phyloP scores from a whole-genome alignment of 768 basidiomycete species.

The Zangia roseola region DNA sequence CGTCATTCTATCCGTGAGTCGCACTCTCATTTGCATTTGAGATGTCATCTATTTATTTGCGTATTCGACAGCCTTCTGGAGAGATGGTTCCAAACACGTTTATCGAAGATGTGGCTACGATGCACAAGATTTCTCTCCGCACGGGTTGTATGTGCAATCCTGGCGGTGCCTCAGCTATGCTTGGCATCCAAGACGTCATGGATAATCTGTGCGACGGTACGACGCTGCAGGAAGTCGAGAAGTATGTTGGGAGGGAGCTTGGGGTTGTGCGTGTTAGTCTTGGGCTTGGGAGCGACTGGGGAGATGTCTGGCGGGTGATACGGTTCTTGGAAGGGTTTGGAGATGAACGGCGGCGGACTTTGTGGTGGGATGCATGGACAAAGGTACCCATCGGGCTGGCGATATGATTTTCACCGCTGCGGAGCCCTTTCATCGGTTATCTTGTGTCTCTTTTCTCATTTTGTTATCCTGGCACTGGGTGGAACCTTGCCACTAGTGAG shows the following conservation, averaged over 20 bases:
- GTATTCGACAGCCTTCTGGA: constrained; percentile 51
- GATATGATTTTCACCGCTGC: constrained; percentile 16
- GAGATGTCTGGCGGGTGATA: constrained; percentile 64
- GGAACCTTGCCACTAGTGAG: too few species aligned
- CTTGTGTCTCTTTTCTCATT: background rate
- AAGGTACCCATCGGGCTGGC: constrained; percentile 35
- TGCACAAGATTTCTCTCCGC: constrained; percentile 66
- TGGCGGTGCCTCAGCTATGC: constrained; percentile 71
- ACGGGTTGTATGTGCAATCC: constrained; percentile 91
- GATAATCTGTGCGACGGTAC: constrained; percentile 54
- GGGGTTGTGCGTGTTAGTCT: constrained; percentile 78
- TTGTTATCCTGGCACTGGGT: background rate
- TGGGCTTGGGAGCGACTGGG: constrained; percentile 76
- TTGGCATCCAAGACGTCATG: constrained; percentile 69
- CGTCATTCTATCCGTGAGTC: constrained; percentile 61
- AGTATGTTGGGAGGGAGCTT: constrained; percentile 59
- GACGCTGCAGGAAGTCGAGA: constrained; percentile 62
- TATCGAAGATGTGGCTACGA: constrained; percentile 66
- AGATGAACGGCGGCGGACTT: constrained; percentile 34
- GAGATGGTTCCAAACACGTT: constrained; percentile 71
- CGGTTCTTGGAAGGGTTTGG: constrained; percentile 48
- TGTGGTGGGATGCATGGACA: constrained; percentile 43
- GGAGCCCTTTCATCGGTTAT: too few species aligned
- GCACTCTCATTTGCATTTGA: background rate
- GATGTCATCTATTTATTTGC: background rate